Conservation (phyloP, 1,284 basidiomycete genomes). For the Tilletia caries region DNA sequence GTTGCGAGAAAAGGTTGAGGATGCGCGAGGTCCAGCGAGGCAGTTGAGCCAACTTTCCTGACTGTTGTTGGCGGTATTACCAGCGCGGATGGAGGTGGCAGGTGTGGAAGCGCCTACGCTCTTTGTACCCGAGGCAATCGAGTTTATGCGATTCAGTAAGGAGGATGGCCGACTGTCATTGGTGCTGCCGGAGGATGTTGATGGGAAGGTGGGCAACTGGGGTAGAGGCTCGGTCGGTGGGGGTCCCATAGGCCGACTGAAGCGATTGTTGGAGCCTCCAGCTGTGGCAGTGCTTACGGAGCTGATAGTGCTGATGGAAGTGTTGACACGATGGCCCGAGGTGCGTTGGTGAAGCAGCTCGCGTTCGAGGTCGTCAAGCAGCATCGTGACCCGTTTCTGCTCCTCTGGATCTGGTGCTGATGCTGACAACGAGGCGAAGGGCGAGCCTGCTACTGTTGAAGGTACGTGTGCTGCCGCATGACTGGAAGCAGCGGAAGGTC, state of each 20-base stretch:
- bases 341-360: not conserved
- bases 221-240: slow-evolving; percentile 4
- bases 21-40: slow-evolving; percentile 1
- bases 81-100: not conserved
- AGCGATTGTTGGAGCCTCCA: not conserved
- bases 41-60: slow-evolving; percentile 1
- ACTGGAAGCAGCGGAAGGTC: too few relatives aligned
- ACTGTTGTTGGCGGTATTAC: not conserved
- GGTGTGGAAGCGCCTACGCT: not conserved
- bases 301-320: not conserved
- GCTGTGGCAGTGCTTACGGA: not conserved
- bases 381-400: slow-evolving; percentile 8
- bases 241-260: not conserved
- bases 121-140: not conserved
- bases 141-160: not conserved
- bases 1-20: slow-evolving; percentile 2
- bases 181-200: not conserved
- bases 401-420: not conserved
- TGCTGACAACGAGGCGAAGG: too few relatives aligned
- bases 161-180: not conserved
- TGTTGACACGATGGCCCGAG: not conserved
- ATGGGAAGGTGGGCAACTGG: slow-evolving; percentile 1
- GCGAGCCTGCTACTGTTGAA: too few relatives aligned
- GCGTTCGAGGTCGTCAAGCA: slow-evolving; percentile 9
- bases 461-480: too few relatives aligned